phyloP scores from a whole-genome alignment of 805 yeast species.

The Naumovozyma castellii region DNA sequence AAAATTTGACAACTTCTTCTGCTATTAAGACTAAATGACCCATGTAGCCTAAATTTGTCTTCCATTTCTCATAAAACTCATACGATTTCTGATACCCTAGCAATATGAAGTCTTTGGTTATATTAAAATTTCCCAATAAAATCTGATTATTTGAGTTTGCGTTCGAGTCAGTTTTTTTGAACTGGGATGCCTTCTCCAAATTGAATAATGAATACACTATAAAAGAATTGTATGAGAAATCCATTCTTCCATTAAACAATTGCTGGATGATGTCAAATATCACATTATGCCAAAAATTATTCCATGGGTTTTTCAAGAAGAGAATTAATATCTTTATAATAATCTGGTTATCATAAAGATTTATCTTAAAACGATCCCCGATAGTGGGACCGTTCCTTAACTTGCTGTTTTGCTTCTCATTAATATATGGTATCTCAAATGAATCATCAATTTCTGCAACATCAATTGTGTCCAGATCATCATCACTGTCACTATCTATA shows the following conservation, averaged over 20 bases:
- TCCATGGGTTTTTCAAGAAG: conserved; percentile 89
- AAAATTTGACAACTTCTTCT: conserved; percentile 90
- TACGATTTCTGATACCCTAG: conserved; percentile 54
- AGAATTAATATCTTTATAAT: conserved; percentile 57
- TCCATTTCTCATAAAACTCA: conserved; percentile 47
- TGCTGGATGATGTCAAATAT: conserved; percentile 96
- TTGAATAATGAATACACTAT: conserved; percentile 36
- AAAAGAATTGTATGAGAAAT: conserved; percentile 75
- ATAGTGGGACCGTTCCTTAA: conserved; percentile 56
- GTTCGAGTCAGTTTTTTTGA: background rate
- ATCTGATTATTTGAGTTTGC: background rate
- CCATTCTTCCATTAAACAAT: conserved; percentile 78
- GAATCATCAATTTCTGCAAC: conserved; percentile 28
- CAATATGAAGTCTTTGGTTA: conserved; percentile 48
- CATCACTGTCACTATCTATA: conserved; percentile 30
- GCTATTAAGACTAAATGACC: conserved; percentile 93
- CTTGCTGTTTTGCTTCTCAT: conserved; percentile 31
- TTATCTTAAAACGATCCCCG: conserved; percentile 82
- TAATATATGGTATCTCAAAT: conserved; percentile 29
- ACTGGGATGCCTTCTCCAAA: conserved; percentile 1
- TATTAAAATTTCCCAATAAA: conserved; percentile 50
- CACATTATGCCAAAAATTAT: conserved; percentile 92
- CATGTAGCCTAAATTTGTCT: conserved; percentile 82
- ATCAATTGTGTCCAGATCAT: conserved; percentile 7
- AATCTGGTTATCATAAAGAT: conserved; percentile 64